Base-by-base conservation (phyloP, 2,329 filamentous ascomycete species). In the Myrmaecium sp. region DNA sequence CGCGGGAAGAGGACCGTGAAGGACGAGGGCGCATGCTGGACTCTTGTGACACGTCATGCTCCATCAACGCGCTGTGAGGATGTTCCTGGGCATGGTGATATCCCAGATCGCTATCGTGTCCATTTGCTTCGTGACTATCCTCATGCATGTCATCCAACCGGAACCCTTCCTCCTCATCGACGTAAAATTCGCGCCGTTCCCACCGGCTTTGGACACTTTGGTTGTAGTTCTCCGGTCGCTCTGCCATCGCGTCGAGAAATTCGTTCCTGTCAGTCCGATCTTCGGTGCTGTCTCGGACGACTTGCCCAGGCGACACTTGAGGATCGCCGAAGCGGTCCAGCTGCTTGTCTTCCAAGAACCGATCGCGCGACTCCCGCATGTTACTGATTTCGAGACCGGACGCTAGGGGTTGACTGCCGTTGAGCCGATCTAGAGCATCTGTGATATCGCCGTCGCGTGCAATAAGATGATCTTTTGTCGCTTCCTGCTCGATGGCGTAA, bases 401-500 rank as follows among this genome's bases (percentile, higher is more conserved):
- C 21, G 56, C 58, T 17, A 62, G 42, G 2, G 58, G 57, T 34
- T 59, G 57, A 27, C 51, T 53, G 4, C 55, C 58, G 12, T 44
- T 44, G 21, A 62, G 45, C 1, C 44, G 47, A 5, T 58, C 50
- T 26, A 53, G 35, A 6, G 43, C 46, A 16, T 44, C 47, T 5
- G 44, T 71, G 5, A 91, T 66, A 38, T 86, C 76, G 31, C 78
- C 71, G 7, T 79, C 72, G 37, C 83, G 74, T 12, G 70, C 72
- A 33, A 77, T 78, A 19, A 79, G 68, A 48, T 80, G 69, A 28
- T 95, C 86, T 32, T 71, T 70, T 33, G 89, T 83, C 52, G 93
- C 74, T 45, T 93, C 79, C 44, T 84, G 82, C 45, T 83, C 89
- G 6, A 94, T 67, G 2, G 80, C 74, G 49, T 92, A 95, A 49